Evolutionary conservation across 2,329 filamentous ascomycete species (phyloP), one percentile per base, ranked within the genome.

Genomic region (Pseudogymnoascus sp.): DNA sequence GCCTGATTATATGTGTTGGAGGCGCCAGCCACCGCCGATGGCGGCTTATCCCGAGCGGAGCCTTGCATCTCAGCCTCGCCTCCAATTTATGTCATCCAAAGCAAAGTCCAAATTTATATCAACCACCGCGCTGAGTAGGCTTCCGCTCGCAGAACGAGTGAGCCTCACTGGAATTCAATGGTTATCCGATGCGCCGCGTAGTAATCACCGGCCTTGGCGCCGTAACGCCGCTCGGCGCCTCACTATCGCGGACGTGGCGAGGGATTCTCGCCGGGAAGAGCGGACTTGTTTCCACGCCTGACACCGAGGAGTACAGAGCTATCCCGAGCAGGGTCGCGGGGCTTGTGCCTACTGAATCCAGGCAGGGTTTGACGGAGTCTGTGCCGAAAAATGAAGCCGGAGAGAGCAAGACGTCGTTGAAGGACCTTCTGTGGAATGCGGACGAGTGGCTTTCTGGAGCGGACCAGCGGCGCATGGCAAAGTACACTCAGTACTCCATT

Each of bases 401-500:
- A 37, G 57, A 57, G 57, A 69, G 47, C 70, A 72, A 4, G 71
- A 70, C 61, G 70, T 75, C 61, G 70, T 76, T 60, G 67, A 73
- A 66, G 76, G 77, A 9, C 20, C 3, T 37, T 14, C 60, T 63
- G 47, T 86, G 81, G 84, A 72, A 73, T 30, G 70, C 80, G 1
- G 72, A 75, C 9, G 79, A 85, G 66, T 87, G 83, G 80, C 69
- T 85, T 58, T 74, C 72, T 50, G 70, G 74, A 22, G 71, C 77
- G 1, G 83, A 86, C 62, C 79, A 82, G 70, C 84, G 91, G 4
- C 88, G 90, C 70, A 95, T 95, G 86, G 91, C 94, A n/a, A 81
- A 78, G 22, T 97, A 97, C 71, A 84, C 91, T 3, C 92, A 97
- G 73, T 97, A 95, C 76, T 93, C 92, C 12, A 81, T 96, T 70